Conservation (phyloP, 345 rosid species). For the Gossypium australe region DNA sequence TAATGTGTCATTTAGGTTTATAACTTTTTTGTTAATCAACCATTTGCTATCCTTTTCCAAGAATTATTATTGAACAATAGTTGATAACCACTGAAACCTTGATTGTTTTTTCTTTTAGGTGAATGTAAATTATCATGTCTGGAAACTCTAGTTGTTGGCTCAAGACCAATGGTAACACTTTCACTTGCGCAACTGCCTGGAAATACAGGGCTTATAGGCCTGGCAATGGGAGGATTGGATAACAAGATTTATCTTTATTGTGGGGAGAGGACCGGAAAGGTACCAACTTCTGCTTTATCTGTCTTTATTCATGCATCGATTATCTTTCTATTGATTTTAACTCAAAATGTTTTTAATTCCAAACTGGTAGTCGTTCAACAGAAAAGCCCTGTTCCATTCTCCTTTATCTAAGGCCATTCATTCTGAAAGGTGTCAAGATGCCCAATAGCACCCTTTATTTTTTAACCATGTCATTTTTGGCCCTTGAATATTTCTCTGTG, state of each 20-base stretch:
- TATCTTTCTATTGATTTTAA: not conserved
- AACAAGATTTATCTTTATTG: constrained; percentile 71
- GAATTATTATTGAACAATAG: not conserved
- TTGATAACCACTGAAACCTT: not conserved
- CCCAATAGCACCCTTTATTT: not conserved
- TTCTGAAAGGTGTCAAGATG: constrained; percentile 4
- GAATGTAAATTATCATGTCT: constrained; percentile 54
- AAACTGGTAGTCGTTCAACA: not conserved
- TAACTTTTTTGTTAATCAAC: not conserved
- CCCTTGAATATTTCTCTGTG: not conserved
- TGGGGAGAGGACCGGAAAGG: constrained; percentile 74
- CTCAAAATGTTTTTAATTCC: not conserved
- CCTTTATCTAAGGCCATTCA: not conserved
- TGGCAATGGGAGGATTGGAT: constrained; percentile 95
- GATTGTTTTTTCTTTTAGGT: constrained; percentile 34
- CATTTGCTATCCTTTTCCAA: not conserved
- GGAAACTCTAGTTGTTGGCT: constrained; percentile 57
- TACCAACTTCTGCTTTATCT: constrained; percentile 14
- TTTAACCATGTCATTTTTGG: not conserved
- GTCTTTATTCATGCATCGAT: not conserved
- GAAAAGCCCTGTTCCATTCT: not conserved
- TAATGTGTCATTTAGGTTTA: not conserved
- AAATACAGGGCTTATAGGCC: constrained; percentile 41
- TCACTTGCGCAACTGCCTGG: constrained; percentile 74
- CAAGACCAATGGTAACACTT: constrained; percentile 81